These are phyloP conservation scores for Suillus hirtellus DNA, from an alignment of 768 basidiomycete genomes.

Conservation along the genomic window DNA sequence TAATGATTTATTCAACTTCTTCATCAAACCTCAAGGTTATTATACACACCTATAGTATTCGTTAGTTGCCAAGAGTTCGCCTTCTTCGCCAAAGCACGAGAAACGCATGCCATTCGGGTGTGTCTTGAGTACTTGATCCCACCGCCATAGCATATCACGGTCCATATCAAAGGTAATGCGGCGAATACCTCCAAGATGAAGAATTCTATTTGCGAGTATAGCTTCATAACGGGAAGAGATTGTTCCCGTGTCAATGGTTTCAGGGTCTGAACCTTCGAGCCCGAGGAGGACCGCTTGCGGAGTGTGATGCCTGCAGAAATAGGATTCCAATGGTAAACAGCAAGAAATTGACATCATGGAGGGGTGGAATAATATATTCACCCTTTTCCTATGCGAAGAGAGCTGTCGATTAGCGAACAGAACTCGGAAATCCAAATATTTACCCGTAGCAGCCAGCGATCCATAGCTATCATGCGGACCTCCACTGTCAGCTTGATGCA, in stretches of 20 bases:
- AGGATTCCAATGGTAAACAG: not conserved
- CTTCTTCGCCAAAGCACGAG: constrained; percentile 77
- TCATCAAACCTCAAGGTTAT: not conserved
- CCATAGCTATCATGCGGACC: constrained; percentile 62
- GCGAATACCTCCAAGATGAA: constrained; percentile 72
- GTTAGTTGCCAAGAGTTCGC: constrained; percentile 88
- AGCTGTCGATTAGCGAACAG: constrained; percentile 11
- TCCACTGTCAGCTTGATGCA: constrained; percentile 11
- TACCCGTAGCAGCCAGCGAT: constrained; percentile 89
- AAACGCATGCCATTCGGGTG: constrained; percentile 96
- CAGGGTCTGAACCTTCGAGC: constrained; percentile 87
- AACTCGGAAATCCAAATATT: constrained; percentile 17
- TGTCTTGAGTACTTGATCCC: constrained; percentile 85
- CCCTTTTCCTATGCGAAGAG: constrained; percentile 65
- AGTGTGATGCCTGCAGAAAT: constrained; percentile 67
- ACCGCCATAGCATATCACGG: constrained; percentile 90
- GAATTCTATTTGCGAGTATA: constrained; percentile 63
- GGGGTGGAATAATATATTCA: constrained; percentile 33
- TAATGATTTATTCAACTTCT: constrained; percentile 20
- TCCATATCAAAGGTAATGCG: constrained; percentile 86
- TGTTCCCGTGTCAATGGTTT: constrained; percentile 88
- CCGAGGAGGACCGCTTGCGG: constrained; percentile 86
- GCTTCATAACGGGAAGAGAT: constrained; percentile 73
- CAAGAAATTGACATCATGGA: constrained; percentile 7
- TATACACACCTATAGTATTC: constrained; percentile 75